Evolutionary conservation across 2,329 filamentous ascomycete species (phyloP), one percentile per base, ranked within the genome.

Genomic region (Geosmithia morbida): DNA sequence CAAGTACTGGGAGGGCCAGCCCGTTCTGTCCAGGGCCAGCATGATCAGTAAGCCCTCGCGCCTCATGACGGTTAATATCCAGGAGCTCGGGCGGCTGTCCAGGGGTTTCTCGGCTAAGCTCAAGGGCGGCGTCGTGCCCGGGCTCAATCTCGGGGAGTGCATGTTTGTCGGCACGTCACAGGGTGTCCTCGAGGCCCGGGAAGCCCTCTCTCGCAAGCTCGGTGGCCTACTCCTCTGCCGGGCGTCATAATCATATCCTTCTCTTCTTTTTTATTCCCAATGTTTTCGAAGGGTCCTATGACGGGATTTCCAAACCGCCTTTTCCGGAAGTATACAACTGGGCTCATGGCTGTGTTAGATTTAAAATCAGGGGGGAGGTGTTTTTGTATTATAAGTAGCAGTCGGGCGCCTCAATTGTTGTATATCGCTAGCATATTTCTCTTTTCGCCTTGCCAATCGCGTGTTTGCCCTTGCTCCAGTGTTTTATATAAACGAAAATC

Each of bases 1-100:
- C 57, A 95, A 95, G 69, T 95, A 95, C 74, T 86, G 78, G 77
- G 80, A 88, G 55, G 84, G 84, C 59, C 72, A 81, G 63, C 87
- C 89, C 6, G 87, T 95, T 19, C 66, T 96, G 54, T 71, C 70
- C 51, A 73, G 77, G 53, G 73, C 90, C 57, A 63, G 65, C 45
- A 62, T 83, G 59, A 70, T 94, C 50, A 83, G 77, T 58, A 90
- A 82, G 64, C 84, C 87, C 10, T 89, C 77, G 57, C 74, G 87
- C 53, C 66, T 79, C 55, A 75, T 94, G 60, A 83, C 74, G 55
- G 70, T 87, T 51, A 71, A 79, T 46, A 71, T 82, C 20, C 52
- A 66, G 16, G 75, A 81, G 44, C 64, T 96, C 51, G 72, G 74
- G 42, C 66, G 69, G 49, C 69, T 96, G 29, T 75, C 82, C 7